Evolutionary conservation across 768 basidiomycete genomes (phyloP), one percentile per base, ranked within the genome.

Genomic region (Strobilomyces echinocephalus): DNA sequence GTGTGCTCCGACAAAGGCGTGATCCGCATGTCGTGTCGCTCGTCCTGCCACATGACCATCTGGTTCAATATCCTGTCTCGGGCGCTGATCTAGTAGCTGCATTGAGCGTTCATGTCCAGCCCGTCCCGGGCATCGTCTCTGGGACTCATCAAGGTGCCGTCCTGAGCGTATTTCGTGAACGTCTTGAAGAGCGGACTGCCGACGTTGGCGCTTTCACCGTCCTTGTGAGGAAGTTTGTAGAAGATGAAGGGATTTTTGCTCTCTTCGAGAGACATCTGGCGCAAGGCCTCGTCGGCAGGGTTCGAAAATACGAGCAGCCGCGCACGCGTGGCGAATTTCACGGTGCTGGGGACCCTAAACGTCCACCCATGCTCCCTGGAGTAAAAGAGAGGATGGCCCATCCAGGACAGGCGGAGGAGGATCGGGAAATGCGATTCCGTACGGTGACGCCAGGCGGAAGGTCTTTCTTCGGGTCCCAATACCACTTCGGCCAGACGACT

Each of bases 41-140:
- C 63, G 46, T 80, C 70, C 61, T 91, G 83, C 84, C 91, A 95
- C 3, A 95, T 83, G 16, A 95, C 94, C 79, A 91, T 85, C 74
- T 98, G 97, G 60, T 92, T 90, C 65, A 86, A 66, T 60, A 98
- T 88, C 24, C 97, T 82, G 65, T 98, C 95, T 12, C 95, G 75
- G 0, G 92, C 88, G 60, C 89, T 91, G 67, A 97, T 92, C 97
- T 95, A 99, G 69, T 99, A 99, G 64, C 88, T 91, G 74, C 95
- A 97, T 60, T 92, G 85, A 0, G 91, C 88, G 62, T 92, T 97
- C 80, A 98, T 83, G 52, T 93, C 85, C 49, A 97, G 73, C 2
- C 95, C 94, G 54, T 88, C 87, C 61, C 79, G 80, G 4, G 95
- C 92, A 58, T 87, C 87, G 47, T 81, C 79, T 2, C 84, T 86